Percentiles rank a stretch among this genome's conserved stretches.
These are phyloP conservation scores for Mucor velutinosus DNA, from an alignment of 371 early-diverging fungal species.

Conservation along the genomic window DNA sequence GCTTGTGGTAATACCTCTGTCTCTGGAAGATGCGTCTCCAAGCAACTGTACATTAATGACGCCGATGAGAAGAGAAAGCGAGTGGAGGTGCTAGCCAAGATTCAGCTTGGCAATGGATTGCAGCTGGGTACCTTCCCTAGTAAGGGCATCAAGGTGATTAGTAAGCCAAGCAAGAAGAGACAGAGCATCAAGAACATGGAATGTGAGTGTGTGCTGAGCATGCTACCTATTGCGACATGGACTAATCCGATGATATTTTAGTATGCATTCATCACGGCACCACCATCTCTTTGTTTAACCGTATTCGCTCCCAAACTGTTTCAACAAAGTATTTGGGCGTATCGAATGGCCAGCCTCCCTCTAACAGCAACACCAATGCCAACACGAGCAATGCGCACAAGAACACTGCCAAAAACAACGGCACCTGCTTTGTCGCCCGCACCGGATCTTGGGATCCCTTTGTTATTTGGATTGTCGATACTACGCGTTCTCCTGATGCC, in stretches of 20 bases:
- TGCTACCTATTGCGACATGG: constrained; percentile 32
- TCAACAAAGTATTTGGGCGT: no score
- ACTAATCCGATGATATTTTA: background rate
- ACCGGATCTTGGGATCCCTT: constrained; percentile 86
- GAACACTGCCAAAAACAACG: constrained; percentile 25
- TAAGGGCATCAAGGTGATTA: constrained; percentile 82
- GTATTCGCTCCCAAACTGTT: no score
- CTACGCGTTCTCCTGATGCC: constrained; percentile 40
- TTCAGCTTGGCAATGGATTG: constrained; percentile 67
- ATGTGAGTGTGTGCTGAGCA: constrained; percentile 40
- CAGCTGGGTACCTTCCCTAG: constrained; percentile 71
- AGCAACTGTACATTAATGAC: constrained; percentile 83
- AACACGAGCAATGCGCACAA: constrained; percentile 49
- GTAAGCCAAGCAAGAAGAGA: constrained; percentile 84
- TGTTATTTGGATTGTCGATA: constrained; percentile 86
- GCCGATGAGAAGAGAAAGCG: constrained; percentile 82
- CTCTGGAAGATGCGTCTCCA: constrained; percentile 59
- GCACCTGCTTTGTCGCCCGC: constrained; percentile 75
- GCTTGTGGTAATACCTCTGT: constrained; percentile 35
- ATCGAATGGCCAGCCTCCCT: constrained; percentile 48
- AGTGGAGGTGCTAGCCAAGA: constrained; percentile 72
- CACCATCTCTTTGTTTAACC: no score
- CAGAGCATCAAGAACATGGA: constrained; percentile 87
- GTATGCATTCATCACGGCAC: no score
- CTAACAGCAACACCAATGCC: constrained; percentile 12